Evolutionary conservation across 306 rosid species (phyloP).

Genomic region (Castanea sativa): DNA sequence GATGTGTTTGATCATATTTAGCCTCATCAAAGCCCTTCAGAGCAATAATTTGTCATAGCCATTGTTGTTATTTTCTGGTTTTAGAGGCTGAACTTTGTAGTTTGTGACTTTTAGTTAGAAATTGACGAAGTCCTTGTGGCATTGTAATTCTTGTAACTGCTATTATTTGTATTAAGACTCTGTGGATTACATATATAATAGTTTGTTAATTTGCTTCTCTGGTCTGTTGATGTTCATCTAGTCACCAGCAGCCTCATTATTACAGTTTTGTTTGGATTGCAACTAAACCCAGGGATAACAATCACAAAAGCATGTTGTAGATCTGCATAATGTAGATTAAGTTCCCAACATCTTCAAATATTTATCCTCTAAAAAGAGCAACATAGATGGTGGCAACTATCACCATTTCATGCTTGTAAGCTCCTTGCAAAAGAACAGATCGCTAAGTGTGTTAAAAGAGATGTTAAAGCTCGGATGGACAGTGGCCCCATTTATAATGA

Average conservation of each 20-base stretch:
- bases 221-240: background rate
- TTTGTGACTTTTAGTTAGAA: background rate
- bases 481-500: too few species aligned
- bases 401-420: too few species aligned
- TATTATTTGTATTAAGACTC: slow-evolving; percentile 18
- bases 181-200: background rate
- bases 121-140: background rate
- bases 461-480: too few species aligned
- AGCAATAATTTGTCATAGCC: slow-evolving; percentile 23
- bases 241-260: background rate
- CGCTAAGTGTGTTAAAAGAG: too few species aligned
- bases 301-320: background rate
- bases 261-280: background rate
- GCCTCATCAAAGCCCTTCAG: slow-evolving; percentile 39
- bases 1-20: slow-evolving; percentile 66
- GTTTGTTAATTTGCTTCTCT: background rate
- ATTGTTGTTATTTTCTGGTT: background rate
- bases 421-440: too few species aligned
- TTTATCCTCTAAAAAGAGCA: too few species aligned
- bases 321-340: background rate
- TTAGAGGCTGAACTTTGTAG: background rate
- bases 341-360: background rate
- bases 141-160: background rate
- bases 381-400: too few species aligned
- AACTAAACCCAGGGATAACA: too few species aligned